These are phyloP conservation scores for Annulohypoxylon truncatum DNA, from an alignment of 2,329 filamentous ascomycete species.

Conservation along the genomic window DNA sequence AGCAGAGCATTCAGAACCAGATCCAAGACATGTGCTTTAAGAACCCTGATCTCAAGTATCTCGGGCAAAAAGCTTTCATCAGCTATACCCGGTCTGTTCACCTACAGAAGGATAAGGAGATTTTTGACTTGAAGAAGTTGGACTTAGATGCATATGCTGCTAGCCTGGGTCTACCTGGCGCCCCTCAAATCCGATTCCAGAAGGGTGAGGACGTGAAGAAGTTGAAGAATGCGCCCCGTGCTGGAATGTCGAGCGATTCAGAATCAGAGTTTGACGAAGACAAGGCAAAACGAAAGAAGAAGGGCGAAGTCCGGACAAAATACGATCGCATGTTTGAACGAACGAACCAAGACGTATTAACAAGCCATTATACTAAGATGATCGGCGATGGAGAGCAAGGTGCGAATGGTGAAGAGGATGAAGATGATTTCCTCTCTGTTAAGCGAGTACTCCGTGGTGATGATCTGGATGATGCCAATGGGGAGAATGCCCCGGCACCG, in stretches of 20 bases:
- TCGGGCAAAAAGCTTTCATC: conserved; percentile 95
- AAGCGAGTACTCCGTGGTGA: conserved; percentile 86
- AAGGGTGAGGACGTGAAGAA: conserved; percentile 90
- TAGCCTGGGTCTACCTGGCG: conserved; percentile 88
- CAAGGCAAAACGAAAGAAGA: conserved; percentile 69
- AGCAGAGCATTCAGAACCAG: conserved; percentile 84
- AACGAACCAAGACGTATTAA: conserved; percentile 93
- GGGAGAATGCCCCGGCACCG: conserved; percentile 56
- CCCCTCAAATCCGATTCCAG: conserved; percentile 91
- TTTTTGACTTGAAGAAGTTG: conserved; percentile 86
- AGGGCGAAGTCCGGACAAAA: conserved; percentile 85
- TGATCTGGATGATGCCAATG: conserved; percentile 65
- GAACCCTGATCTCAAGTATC: conserved; percentile 90
- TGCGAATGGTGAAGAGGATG: conserved; percentile 63
- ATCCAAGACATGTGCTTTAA: conserved; percentile 97
- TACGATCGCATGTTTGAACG: conserved; percentile 99
- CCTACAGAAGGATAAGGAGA: conserved; percentile 89
- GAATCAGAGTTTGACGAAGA: conserved; percentile 67
- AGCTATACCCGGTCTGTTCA: conserved; percentile 88
- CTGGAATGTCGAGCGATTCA: conserved; percentile 71
- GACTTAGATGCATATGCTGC: conserved; percentile 87
- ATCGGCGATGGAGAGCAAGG: conserved; percentile 70
- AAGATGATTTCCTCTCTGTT: conserved; percentile 86
- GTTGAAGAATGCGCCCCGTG: conserved; percentile 85
- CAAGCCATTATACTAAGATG: conserved; percentile 92